These are phyloP conservation scores for Mycena galopus DNA, from an alignment of 768 basidiomycete genomes.

Conservation along the genomic window DNA sequence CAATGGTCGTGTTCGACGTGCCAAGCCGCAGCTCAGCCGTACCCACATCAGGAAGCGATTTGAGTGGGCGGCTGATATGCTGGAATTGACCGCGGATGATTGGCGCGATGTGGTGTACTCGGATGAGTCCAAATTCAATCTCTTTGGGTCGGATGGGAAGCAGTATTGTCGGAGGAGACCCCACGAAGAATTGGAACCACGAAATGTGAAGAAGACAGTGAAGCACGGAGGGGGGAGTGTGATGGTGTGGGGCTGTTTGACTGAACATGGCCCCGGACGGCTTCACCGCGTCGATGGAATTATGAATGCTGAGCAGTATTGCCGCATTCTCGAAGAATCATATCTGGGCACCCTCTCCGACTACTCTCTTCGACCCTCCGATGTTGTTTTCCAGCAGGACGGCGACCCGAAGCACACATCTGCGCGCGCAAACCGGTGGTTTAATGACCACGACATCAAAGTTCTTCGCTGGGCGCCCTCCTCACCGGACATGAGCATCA, in stretches of 20 bases:
- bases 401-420: constrained; percentile 34
- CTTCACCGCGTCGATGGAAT: constrained; percentile 23
- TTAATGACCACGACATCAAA: constrained; percentile 31
- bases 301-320: constrained; percentile 23
- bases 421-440: constrained; percentile 27
- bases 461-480: constrained; percentile 40
- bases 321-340: constrained; percentile 17
- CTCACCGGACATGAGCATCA: constrained; percentile 47
- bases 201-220: too few relatives aligned
- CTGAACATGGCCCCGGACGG: constrained; percentile 7
- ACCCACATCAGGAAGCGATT: too few relatives aligned
- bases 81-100: too few relatives aligned
- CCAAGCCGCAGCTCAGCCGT: too few relatives aligned
- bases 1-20: too few relatives aligned
- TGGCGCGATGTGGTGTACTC: too few relatives aligned
- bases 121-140: constrained; percentile 11
- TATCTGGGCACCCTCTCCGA: constrained; percentile 17
- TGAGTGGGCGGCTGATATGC: too few relatives aligned
- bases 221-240: too few relatives aligned
- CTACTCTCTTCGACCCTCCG: neutral
- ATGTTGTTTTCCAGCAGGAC: constrained; percentile 33
- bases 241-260: neutral
- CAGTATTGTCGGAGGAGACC: constrained; percentile 37
- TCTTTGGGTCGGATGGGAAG: constrained; percentile 22
- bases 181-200: constrained; percentile 32